Evolutionary conservation across 805 yeast genomes (phyloP), one percentile per base, ranked within the genome.

Genomic region (Wickerhamiella hasegawae): DNA sequence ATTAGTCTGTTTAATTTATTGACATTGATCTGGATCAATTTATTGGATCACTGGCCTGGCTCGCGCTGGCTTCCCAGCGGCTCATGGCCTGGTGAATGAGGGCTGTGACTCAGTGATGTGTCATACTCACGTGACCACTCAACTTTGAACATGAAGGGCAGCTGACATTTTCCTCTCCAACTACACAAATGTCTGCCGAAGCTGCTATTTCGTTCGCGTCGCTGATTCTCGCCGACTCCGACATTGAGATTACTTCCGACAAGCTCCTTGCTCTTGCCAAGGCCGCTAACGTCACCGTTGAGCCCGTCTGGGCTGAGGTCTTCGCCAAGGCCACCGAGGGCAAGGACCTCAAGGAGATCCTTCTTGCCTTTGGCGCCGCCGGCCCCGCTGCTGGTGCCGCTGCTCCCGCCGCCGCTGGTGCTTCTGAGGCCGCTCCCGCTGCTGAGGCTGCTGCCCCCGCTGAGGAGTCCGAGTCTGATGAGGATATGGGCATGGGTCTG

Each of bases 401-500:
- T 63, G 94, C 94, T 58, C 78, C 79, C 60, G 82, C 90, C 53
- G 73, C 81, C 56, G 57, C 70, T 46, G 59, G 71, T 46, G 58
- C 65, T 46, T 69, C 62, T 39, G 73, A 71, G 42, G 76, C 71
- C 44, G 77, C 72, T 45, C 79, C 68, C 43, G 82, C 69, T 45
- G 87, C 68, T 40, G 84, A 73, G 46, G 81, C 70, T 39, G 85
- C 66, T 42, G 92, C 67, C 53, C 80, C 66, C 48, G 82, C 69
- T 51, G 90, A 71, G 49, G 80, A 66, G 55, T 69, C 60, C 43
- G 67, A 63, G 52, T 71, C 68, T 46, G 80, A 70, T 40, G 58
- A 46, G 33, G 65, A 83, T 74, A 83, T 85, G 96, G 97, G 96
- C 54, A 79, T 85, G 84, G 97, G 95, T 72, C 73, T 87, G 64